Evolutionary conservation across 371 early-diverging fungal genomes (phyloP).

Genomic region (Syncephalastrum sp.): DNA sequence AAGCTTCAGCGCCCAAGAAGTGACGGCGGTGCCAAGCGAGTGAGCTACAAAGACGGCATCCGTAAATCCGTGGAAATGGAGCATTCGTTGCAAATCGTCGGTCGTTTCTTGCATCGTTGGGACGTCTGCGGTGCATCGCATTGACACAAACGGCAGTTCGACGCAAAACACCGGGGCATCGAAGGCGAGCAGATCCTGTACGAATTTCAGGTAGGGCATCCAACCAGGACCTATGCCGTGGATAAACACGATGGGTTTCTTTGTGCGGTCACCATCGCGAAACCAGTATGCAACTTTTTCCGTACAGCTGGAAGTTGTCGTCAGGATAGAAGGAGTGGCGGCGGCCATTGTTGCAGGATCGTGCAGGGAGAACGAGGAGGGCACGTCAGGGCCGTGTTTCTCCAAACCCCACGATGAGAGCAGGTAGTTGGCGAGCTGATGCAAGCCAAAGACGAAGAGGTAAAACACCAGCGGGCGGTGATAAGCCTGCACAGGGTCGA

Average conservation of each 20-base stretch:
- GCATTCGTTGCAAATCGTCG: conserved; percentile 60
- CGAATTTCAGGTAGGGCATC: conserved; percentile 55
- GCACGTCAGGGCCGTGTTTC: conserved; percentile 36
- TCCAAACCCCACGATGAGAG: conserved; percentile 34
- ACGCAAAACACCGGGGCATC: conserved; percentile 64
- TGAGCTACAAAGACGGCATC: conserved; percentile 70
- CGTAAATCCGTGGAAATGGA: conserved; percentile 49
- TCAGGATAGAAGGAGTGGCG: neutral
- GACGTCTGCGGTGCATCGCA: conserved; percentile 60
- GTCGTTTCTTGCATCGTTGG: conserved; percentile 64
- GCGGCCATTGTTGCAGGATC: conserved; percentile 5
- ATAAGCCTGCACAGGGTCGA: conserved; percentile 67
- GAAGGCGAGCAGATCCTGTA: conserved; percentile 37
- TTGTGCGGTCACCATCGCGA: conserved; percentile 40
- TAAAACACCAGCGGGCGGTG: conserved; percentile 69
- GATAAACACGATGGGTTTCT: conserved; percentile 66
- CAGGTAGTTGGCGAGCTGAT: conserved; percentile 12
- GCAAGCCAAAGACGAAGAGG: conserved; percentile 29
- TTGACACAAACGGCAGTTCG: conserved; percentile 70
- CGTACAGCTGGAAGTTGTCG: conserved; percentile 6
- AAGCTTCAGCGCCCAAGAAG: conserved; percentile 52
- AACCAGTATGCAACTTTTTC: conserved; percentile 54
- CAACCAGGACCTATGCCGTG: conserved; percentile 75
- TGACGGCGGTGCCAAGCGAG: conserved; percentile 65
- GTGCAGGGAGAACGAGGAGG: conserved; percentile 21